Base-by-base conservation (phyloP, 75 land plant species). In the Cunninghamia lanceolata region DNA sequence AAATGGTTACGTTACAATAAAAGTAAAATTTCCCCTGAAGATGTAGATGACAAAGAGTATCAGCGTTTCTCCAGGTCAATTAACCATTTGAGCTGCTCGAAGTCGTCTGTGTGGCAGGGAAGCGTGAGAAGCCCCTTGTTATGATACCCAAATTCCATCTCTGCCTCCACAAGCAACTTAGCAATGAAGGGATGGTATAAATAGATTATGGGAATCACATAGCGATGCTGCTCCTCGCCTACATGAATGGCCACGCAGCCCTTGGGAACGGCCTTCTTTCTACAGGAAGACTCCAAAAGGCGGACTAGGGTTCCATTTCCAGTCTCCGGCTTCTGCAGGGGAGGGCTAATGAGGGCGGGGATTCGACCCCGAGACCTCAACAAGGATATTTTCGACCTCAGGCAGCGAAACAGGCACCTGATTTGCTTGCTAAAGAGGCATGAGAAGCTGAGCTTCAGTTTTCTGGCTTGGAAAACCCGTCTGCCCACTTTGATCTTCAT, bases 231-330 rank as follows among this genome's bases (percentile, higher is more conserved):
- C 47, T 88, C 91, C 54, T 30, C 15, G 3, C 91, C 91, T 30
- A 90, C 91, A 85, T 88, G 83, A 54, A 90, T 80, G 8, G 91
- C 90, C 3, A 90, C 59, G 74, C 71, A 90, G 19, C 90, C 90
- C 36, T 45, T 19, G 4, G 88, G 83, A 9, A 39, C 42, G 28
- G 7, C 15, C 9, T 5, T 50, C 2, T 50, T 50, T 50, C 52
- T 10, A 50, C 52, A 50, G 15, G 13, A 50, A 10, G 52, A 11
- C 13, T 50, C 2, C 52, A 50, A 50, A 50, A 3, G 36, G 36
- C 13, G 76, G 38, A 11, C 36, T 13, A 13, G 36, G 76, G 36
- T 73, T 73, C 76, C 17, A 73, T 32, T 16, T 34, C 38, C 36
- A 35, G 15, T 35, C 0, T 1, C 36, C 3, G 76, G 76, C 38